Evolutionary conservation across 169 alveolate species (phyloP), one percentile per base, ranked within the genome.

Genomic region (Ichthyophthirius multifiliis): DNA sequence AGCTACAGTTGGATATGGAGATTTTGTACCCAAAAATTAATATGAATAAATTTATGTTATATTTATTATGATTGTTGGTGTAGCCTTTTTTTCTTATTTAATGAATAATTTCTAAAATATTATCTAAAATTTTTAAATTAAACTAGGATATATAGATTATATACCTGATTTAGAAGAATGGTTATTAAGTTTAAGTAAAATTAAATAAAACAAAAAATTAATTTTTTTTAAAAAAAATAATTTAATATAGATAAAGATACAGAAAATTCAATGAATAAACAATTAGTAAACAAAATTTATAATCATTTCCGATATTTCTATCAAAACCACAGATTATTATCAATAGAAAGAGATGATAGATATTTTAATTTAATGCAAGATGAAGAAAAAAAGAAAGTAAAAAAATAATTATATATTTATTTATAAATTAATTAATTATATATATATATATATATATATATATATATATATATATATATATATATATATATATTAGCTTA

Each of bases 1-100:
- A 18, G 71, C 71, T 1, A 55, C 71, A 1, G 71, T 55, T 4
- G 71, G 71, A 2, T 55, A 55, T 27, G 71, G 71, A 16, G 71
- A 55, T 10, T 55, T 55, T 0, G 71, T 55, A 27, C 71, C 71
- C 31, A 4, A 15, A 18, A 20, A 34, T 27, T 27, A 34, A 15
- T 55, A 55, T 10, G 91, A 85, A n/a, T 64, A 82, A 67, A 74
- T 80, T 7, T 44, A 76, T 3, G 88, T 83, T 5, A 63, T 81
- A 4, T 13, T 73, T 3, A 80, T 65, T 12, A 79, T 80, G 85
- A 64, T 85, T 43, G 34, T 62, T 30, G 91, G 91, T 37, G 88
- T 80, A 7, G 91, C 82, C 16, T 85, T 85, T 74, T 85, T 85
- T 39, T 78, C 91, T 16, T 79, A 80, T 48, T 80, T 81, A 16